A percentile compares a stretch with the other conserved stretches of the same genome.
Evolutionary conservation across 768 basidiomycete species (phyloP).

Genomic region (Phanerochaete sordida): DNA sequence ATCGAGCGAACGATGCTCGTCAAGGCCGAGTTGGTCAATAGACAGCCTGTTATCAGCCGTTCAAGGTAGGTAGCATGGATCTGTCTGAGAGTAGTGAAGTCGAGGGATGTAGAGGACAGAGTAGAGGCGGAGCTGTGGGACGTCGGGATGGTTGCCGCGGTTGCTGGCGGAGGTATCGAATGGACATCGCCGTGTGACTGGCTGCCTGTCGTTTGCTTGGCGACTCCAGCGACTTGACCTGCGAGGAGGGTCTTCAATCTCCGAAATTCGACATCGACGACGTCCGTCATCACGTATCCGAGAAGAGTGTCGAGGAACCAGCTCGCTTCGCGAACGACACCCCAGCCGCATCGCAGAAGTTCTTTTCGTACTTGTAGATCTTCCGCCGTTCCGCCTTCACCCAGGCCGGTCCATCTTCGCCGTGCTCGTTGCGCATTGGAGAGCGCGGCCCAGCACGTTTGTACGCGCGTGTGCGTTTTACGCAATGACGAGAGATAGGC

Average conservation of each 20-base stretch:
- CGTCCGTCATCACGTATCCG: slow-evolving; percentile 87
- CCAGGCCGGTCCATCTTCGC: slow-evolving; percentile 81
- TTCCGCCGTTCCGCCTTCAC: slow-evolving; percentile 79
- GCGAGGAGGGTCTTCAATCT: slow-evolving; percentile 59
- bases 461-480: slow-evolving; percentile 77
- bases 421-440: slow-evolving; percentile 84
- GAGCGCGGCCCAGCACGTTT: slow-evolving; percentile 80
- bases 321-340: slow-evolving; percentile 80
- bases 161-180: neutral
- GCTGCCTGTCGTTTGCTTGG: slow-evolving; percentile 19
- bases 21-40: slow-evolving; percentile 64
- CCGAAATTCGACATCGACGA: slow-evolving; percentile 80
- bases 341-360: slow-evolving; percentile 81
- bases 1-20: slow-evolving; percentile 65
- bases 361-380: slow-evolving; percentile 62
- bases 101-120: slow-evolving; percentile 45
- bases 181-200: slow-evolving; percentile 1
- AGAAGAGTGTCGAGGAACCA: slow-evolving; percentile 87
- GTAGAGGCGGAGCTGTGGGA: slow-evolving; percentile 23
- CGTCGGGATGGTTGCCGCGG: slow-evolving; percentile 15
- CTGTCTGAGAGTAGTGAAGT: slow-evolving; percentile 81
- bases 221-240: slow-evolving; percentile 17
- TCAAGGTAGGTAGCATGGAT: slow-evolving; percentile 83
- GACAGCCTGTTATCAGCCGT: slow-evolving; percentile 72
- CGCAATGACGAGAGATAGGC: slow-evolving; percentile 80